phyloP scores from a whole-genome alignment of 306 rosid species.

The Macrotyloma uniflorum region DNA sequence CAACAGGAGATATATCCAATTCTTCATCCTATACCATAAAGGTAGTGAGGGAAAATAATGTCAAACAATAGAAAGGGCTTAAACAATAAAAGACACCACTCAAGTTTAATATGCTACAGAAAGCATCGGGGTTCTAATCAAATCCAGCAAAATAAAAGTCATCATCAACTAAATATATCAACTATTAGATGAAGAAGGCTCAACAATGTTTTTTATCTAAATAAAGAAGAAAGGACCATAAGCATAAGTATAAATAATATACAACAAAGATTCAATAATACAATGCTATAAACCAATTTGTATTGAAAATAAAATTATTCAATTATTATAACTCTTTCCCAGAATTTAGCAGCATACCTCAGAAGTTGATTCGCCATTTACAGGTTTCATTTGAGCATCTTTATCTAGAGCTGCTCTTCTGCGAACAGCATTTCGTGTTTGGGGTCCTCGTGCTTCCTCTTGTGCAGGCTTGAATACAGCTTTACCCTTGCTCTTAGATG shows the following conservation, averaged over 20 bases:
- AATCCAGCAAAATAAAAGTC: background rate
- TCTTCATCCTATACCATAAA: conserved; percentile 73
- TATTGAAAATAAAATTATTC: background rate
- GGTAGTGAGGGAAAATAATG: background rate
- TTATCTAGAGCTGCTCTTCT: conserved; percentile 73
- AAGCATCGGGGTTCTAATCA: background rate
- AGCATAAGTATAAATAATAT: background rate
- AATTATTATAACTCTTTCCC: background rate
- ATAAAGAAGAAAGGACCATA: background rate
- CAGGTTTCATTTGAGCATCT: conserved; percentile 74
- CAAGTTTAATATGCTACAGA: background rate
- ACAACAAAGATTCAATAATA: conserved; percentile 6
- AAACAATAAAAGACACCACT: background rate
- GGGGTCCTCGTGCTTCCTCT: conserved; percentile 79
- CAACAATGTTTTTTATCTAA: background rate
- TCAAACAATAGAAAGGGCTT: background rate
- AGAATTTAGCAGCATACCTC: conserved; percentile 60
- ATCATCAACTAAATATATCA: background rate
- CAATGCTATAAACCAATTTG: background rate
- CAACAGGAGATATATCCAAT: conserved; percentile 78
- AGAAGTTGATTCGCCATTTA: conserved; percentile 78
- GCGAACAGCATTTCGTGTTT: conserved; percentile 80
- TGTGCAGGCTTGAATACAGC: conserved; percentile 81
- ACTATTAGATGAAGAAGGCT: background rate
- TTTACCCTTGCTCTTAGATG: conserved; percentile 90